Percentiles rank a stretch among this genome's conserved stretches.
Conservation (phyloP, 306 rosid species). For the Castanospermum australe region DNA sequence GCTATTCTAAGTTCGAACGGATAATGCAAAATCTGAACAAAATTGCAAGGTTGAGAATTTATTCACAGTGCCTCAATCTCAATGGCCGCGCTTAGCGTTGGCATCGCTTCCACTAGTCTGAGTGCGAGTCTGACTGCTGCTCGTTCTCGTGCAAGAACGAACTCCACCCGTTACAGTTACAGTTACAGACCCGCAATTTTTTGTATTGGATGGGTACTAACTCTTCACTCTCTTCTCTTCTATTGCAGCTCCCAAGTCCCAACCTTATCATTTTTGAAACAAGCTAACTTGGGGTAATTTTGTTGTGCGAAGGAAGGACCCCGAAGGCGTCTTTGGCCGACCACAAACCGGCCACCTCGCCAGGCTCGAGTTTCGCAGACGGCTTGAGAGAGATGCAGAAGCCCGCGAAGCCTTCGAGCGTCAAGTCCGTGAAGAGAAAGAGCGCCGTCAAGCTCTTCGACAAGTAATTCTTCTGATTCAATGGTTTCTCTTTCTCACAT, state of each 20-base stretch:
- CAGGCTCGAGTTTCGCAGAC: slow-evolving; percentile 57
- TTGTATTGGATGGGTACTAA: slow-evolving; percentile 69
- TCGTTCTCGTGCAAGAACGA: slow-evolving; percentile 11
- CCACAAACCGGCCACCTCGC: slow-evolving; percentile 81
- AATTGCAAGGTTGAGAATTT: slow-evolving; percentile 18
- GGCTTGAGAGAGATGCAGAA: slow-evolving; percentile 74
- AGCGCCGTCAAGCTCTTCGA: slow-evolving; percentile 71
- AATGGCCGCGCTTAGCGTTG: slow-evolving; percentile 75
- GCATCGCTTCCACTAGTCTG: slow-evolving; percentile 46
- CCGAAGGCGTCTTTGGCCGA: slow-evolving; percentile 72
- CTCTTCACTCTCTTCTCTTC: background rate
- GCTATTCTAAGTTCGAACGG: slow-evolving; percentile 21
- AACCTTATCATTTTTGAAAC: background rate
- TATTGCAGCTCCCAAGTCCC: background rate
- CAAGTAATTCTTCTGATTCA: slow-evolving; percentile 35
- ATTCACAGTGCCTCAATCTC: background rate
- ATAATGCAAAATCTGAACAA: slow-evolving; percentile 33
- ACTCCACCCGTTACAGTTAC: slow-evolving; percentile 15
- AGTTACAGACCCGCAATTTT: slow-evolving; percentile 39
- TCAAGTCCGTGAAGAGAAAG: slow-evolving; percentile 70
- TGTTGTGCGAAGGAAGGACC: slow-evolving; percentile 59
- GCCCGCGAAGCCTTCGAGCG: slow-evolving; percentile 79
- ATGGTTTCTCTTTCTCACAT: background rate
- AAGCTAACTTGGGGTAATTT: background rate
- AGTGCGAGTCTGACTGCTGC: background rate